Conservation (phyloP, 73 alveolate species). For the Loxodes magnus region DNA sequence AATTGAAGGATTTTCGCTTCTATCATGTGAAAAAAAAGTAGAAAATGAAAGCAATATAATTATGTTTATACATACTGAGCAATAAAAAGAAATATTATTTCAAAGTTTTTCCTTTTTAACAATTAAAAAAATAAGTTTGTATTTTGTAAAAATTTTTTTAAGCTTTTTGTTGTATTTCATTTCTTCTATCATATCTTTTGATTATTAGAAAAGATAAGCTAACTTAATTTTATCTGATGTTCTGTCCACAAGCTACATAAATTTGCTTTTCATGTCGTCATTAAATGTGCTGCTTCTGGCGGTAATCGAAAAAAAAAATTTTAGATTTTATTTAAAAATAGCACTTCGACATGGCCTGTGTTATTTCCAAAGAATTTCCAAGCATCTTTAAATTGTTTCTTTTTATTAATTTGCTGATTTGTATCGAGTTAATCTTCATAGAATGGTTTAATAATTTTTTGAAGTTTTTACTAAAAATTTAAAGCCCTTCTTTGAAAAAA, state of each 20-base stretch:
- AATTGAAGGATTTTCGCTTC: too few species aligned
- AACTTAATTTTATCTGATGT: slow-evolving; percentile 37
- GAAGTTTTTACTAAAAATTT: slow-evolving; percentile 9
- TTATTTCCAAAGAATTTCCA: slow-evolving; percentile 25
- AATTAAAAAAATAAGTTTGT: slow-evolving; percentile 37
- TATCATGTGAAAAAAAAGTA: too few species aligned
- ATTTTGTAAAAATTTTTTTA: slow-evolving; percentile 42
- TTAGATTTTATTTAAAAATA: not conserved
- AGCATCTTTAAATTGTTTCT: slow-evolving; percentile 16
- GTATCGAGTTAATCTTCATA: slow-evolving; percentile 17
- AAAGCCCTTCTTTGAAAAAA: slow-evolving; percentile 8
- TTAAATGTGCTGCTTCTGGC: slow-evolving; percentile 35
- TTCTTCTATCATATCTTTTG: slow-evolving; percentile 81
- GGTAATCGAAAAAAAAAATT: not conserved
- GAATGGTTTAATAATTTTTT: slow-evolving; percentile 10
- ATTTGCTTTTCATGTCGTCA: slow-evolving; percentile 35
- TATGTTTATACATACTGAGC: too few species aligned
- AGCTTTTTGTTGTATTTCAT: slow-evolving; percentile 79
- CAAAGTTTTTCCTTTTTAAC: slow-evolving; percentile 59
- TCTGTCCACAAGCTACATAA: slow-evolving; percentile 78
- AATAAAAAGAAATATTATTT: slow-evolving; percentile 69
- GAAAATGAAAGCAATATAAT: too few species aligned
- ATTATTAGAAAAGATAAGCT: slow-evolving; percentile 59
- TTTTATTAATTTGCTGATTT: slow-evolving; percentile 7
- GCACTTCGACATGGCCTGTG: slow-evolving; percentile 24